phyloP scores from a whole-genome alignment of 192 early-diverging fungal species.

The Coemansia sp. region DNA sequence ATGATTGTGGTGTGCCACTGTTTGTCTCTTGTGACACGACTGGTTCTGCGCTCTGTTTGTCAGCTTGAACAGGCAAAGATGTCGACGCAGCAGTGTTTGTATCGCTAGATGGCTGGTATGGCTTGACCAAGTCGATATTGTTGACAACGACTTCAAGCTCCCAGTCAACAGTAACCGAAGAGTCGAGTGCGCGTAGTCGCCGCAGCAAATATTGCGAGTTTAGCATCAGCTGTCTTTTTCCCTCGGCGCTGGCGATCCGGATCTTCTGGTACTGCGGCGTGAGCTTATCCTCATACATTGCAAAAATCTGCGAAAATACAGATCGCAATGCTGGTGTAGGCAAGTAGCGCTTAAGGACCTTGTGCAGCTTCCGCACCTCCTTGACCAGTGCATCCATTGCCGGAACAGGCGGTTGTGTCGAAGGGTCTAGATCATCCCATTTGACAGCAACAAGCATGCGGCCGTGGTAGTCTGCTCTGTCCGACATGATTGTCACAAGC shows the following conservation, averaged over 20 bases:
- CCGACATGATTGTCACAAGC: constrained; percentile 93
- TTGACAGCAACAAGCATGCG: constrained; percentile 63
- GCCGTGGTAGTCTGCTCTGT: constrained; percentile 76
- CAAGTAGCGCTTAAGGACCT: constrained; percentile 86
- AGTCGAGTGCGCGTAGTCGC: constrained; percentile 63
- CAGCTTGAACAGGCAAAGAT: neutral
- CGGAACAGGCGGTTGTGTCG: constrained; percentile 26
- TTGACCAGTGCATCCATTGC: constrained; percentile 87
- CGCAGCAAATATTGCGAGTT: constrained; percentile 74
- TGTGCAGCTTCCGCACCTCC: constrained; percentile 87
- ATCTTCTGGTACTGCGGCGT: constrained; percentile 42
- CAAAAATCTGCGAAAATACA: constrained; percentile 78
- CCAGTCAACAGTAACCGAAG: constrained; percentile 69
- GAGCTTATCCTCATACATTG: constrained; percentile 70
- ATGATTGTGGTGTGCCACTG: neutral
- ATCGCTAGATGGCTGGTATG: constrained; percentile 17
- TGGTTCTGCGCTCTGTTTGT: neutral
- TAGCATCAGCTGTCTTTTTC: constrained; percentile 64
- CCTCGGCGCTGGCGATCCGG: constrained; percentile 35
- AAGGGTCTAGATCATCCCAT: constrained; percentile 43
- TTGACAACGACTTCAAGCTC: constrained; percentile 76
- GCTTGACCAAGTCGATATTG: constrained; percentile 68
- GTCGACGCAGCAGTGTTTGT: constrained; percentile 1
- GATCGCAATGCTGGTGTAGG: constrained; percentile 65
- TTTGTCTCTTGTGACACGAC: neutral